Evolutionary conservation across 192 early-diverging fungal genomes (phyloP).

Genomic region (Rhizoclosmatium sp.): DNA sequence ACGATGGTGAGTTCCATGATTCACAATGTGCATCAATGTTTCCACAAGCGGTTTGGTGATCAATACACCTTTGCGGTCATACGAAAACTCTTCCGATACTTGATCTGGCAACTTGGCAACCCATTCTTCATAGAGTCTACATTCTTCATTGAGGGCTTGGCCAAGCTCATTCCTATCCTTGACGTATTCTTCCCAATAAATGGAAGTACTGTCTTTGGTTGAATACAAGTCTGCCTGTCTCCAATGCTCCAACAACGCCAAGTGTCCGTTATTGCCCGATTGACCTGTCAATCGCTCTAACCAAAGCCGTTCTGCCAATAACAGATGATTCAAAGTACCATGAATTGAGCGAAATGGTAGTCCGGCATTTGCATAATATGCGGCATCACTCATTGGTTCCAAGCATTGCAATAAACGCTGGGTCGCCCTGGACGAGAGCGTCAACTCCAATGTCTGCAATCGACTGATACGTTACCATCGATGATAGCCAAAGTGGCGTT

Average conservation of each 20-base stretch:
- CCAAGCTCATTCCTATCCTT: neutral
- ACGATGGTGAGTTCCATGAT: constrained; percentile 39
- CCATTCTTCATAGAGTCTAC: neutral
- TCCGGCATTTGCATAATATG: constrained; percentile 33
- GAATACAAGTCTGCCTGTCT: neutral
- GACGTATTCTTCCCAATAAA: constrained; percentile 8
- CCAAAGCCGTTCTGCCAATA: constrained; percentile 32
- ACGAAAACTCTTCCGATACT: neutral
- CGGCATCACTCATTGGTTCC: neutral
- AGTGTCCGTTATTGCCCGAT: too few relatives aligned
- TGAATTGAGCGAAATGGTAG: constrained; percentile 45
- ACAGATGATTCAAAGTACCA: constrained; percentile 41
- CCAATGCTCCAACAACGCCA: neutral
- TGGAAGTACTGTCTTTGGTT: neutral
- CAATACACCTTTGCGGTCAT: neutral
- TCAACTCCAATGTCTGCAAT: too few relatives aligned
- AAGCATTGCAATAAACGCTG: neutral
- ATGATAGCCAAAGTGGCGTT: too few relatives aligned
- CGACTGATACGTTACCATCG: too few relatives aligned
- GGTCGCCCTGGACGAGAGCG: neutral
- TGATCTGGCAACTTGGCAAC: neutral
- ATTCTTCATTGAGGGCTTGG: neutral
- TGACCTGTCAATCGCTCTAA: neutral
- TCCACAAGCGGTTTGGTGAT: neutral
- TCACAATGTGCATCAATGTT: constrained; percentile 29